Percentiles rank a stretch among this genome's conserved stretches.
Conservation (phyloP, 495 filamentous ascomycete genomes). For the Evernia prunastri region DNA sequence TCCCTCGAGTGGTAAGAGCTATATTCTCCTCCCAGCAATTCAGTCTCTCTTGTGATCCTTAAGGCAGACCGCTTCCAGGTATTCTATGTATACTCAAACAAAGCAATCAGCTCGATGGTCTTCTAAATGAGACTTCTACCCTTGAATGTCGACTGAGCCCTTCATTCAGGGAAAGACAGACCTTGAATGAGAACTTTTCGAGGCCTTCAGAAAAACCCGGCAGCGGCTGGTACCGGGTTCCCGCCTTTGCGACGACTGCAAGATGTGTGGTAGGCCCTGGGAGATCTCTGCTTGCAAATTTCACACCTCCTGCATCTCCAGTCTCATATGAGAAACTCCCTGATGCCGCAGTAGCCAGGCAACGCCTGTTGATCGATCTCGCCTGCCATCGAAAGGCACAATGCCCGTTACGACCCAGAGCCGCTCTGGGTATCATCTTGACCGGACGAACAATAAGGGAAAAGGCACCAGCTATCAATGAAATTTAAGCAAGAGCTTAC, state of each 20-base stretch:
- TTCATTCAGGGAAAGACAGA: constrained; percentile 36
- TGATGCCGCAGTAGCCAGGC: constrained; percentile 75
- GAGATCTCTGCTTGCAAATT: constrained; percentile 82
- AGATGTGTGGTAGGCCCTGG: constrained; percentile 82
- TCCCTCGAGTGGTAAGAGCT: constrained; percentile 82
- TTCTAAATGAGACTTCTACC: background rate
- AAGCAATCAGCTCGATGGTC: constrained; percentile 20
- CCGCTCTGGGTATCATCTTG: constrained; percentile 80
- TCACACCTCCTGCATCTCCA: constrained; percentile 77
- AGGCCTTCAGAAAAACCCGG: constrained; percentile 87
- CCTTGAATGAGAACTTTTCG: constrained; percentile 95
- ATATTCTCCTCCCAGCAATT: constrained; percentile 87
- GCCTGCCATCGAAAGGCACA: constrained; percentile 62
- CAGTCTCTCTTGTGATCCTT: constrained; percentile 87
- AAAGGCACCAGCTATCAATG: constrained; percentile 26
- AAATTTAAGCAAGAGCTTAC: background rate
- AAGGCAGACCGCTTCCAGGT: constrained; percentile 79
- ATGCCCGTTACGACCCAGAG: constrained; percentile 69
- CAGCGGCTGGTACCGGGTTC: constrained; percentile 80
- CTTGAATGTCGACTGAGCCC: background rate
- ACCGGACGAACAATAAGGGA: constrained; percentile 31
- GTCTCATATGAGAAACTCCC: constrained; percentile 81
- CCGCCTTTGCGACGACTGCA: constrained; percentile 85
- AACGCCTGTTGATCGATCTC: constrained; percentile 56
- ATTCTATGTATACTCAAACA: constrained; percentile 48